Evolutionary conservation across 2,329 filamentous ascomycete species (phyloP).

Genomic region (Colletotrichum sp.): DNA sequence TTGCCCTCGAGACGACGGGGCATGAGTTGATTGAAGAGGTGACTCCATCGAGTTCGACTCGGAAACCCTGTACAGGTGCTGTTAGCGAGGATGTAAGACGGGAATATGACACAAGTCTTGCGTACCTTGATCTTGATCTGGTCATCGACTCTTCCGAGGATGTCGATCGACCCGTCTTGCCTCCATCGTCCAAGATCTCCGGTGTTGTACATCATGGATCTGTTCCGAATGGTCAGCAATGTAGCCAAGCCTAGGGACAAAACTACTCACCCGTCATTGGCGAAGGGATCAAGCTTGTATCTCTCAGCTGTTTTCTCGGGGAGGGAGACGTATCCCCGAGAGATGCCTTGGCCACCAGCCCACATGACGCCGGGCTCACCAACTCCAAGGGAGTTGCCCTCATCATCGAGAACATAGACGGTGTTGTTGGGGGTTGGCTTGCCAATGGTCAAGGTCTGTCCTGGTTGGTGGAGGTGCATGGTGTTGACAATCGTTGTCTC

Average conservation of each 20-base stretch:
- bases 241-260: accelerated
- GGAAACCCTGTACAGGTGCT: constrained; percentile 46
- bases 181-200: constrained; percentile 65
- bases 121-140: constrained; percentile 58
- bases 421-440: constrained; percentile 61
- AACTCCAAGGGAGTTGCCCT: constrained; percentile 43
- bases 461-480: constrained; percentile 28
- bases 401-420: constrained; percentile 56
- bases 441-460: constrained; percentile 56
- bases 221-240: constrained; percentile 19
- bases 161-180: constrained; percentile 56
- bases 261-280: constrained; percentile 50
- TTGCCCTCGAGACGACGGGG: constrained; percentile 50
- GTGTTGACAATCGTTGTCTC: constrained; percentile 67
- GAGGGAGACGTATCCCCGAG: constrained; percentile 60
- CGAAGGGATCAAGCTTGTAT: constrained; percentile 57
- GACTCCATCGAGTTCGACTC: constrained; percentile 65
- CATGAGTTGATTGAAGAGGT: constrained; percentile 51
- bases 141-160: constrained; percentile 62
- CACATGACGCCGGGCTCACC: constrained; percentile 59
- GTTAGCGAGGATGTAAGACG: not conserved
- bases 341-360: constrained; percentile 61
- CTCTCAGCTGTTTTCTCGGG: constrained; percentile 54
- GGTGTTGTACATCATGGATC: constrained; percentile 62
- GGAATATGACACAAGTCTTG: accelerated